Evolutionary conservation across 1,284 basidiomycete species (phyloP), one percentile per base, ranked within the genome.

Genomic region (Ceratobasidium theobromae): DNA sequence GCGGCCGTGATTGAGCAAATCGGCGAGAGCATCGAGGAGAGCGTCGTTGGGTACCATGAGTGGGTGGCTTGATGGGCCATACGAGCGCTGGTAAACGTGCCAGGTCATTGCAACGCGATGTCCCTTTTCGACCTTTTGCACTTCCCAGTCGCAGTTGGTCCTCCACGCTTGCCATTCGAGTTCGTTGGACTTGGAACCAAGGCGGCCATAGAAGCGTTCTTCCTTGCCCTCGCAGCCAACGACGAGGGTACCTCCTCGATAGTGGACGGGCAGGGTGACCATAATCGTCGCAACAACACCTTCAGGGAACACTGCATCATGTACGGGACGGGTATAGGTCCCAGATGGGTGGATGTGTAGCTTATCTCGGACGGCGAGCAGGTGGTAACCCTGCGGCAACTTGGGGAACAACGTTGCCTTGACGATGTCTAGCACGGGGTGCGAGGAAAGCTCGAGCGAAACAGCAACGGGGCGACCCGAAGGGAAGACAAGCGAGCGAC

Each of bases 141-240:
- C 81, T 72, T 88, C 86, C 71, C 86, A 84, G 35, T 88, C 84
- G 74, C 86, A 88, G 68, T 90, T 87, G 2, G 84, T 79, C 64
- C 85, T 78, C 77, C 87, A 87, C 21, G 86, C 88, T 0, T 84
- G 81, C 88, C 89, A 91, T 68, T 91, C 87, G 69, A 90, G 77
- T 70, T 87, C 84, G 8, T 82, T 85, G 23, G 33, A 33, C 32
- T 79, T 76, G 73, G 85, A 84, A 43, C 86, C 84, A 16, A 86
- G 85, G 0, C 83, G 77, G 2, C 81, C 83, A 54, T 79, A 79
- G 75, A 86, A 89, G 68, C 78, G 82, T 72, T 91, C 88, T 66
- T 83, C 80, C n/a, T 74, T 74, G 0, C 84, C 85, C 1, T 85
- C 82, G 1, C 41, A 66, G 27, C 81, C 82, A 40, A 91, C 77